Conservation (phyloP, 2,329 filamentous ascomycete genomes). For the Anisogramma anomala region DNA sequence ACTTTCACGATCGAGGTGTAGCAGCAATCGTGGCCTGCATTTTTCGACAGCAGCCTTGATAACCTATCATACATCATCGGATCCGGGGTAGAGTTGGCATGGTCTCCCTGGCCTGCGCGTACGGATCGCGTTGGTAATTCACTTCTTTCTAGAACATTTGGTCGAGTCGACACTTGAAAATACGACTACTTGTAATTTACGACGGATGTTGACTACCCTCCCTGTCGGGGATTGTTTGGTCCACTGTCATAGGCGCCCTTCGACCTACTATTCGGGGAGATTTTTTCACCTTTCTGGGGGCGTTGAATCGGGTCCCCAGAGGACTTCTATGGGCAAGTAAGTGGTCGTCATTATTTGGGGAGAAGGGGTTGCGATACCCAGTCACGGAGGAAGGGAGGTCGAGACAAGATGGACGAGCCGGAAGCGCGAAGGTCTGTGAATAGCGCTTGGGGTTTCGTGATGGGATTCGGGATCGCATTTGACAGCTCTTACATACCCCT, state of each 20-base stretch:
- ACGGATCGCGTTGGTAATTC: constrained; percentile 12
- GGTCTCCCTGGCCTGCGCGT: constrained; percentile 10
- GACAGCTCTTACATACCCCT: constrained; percentile 15
- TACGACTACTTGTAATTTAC: constrained; percentile 16
- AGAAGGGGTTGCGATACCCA: constrained; percentile 10
- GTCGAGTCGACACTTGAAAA: constrained; percentile 14
- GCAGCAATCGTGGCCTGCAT: constrained; percentile 2
- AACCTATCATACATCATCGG: constrained; percentile 7
- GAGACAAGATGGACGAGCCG: constrained; percentile 6
- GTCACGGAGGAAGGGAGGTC: constrained; percentile 5
- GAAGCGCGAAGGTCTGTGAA: constrained; percentile 11
- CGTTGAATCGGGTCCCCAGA: constrained; percentile 9
- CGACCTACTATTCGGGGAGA: constrained; percentile 16
- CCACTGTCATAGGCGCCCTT: constrained; percentile 13
- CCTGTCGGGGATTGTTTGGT: constrained; percentile 7
- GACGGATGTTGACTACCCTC: constrained; percentile 13
- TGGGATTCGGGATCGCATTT: constrained; percentile 15
- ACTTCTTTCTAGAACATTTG: constrained; percentile 12
- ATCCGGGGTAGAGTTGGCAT: constrained; percentile 9
- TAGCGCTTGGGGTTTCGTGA: constrained; percentile 10
- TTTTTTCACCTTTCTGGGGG: constrained; percentile 12
- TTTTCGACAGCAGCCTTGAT: constrained; percentile 8
- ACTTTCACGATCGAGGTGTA: constrained; percentile 4
- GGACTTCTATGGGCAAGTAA: constrained; percentile 6
- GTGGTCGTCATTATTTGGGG: constrained; percentile 8